Evolutionary conservation across 805 yeast species (phyloP).

Genomic region (Komagataella kurtzmanii): DNA sequence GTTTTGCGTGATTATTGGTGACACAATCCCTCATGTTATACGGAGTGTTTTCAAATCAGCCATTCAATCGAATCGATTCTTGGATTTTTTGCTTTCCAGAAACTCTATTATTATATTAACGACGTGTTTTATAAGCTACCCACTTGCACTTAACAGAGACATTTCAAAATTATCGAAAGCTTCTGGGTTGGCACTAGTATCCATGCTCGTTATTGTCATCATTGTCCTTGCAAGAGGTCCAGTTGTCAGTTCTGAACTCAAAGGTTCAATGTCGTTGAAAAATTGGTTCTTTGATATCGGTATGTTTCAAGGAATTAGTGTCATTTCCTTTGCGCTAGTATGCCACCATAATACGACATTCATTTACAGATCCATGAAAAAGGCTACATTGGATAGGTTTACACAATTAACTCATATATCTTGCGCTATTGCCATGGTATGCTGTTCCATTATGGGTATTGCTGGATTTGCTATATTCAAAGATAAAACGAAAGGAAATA

Average conservation of each 20-base stretch:
- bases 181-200: constrained; percentile 70
- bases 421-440: constrained; percentile 67
- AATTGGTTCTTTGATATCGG: constrained; percentile 45
- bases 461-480: constrained; percentile 71
- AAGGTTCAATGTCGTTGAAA: constrained; percentile 29
- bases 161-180: constrained; percentile 82
- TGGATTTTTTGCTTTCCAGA: constrained; percentile 47
- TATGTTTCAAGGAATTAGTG: constrained; percentile 84
- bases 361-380: constrained; percentile 71
- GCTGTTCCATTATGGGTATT: constrained; percentile 66
- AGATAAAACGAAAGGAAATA: constrained; percentile 71
- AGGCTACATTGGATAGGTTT: constrained; percentile 67
- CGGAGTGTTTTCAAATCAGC: constrained; percentile 44
- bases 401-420: constrained; percentile 71
- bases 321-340: constrained; percentile 87
- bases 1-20: constrained; percentile 89
- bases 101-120: constrained; percentile 59
- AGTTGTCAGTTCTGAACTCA: constrained; percentile 27
- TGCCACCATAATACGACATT: constrained; percentile 92
- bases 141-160: constrained; percentile 67
- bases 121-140: constrained; percentile 65
- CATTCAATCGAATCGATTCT: constrained; percentile 19
- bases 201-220: constrained; percentile 69
- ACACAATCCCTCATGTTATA: constrained; percentile 84
- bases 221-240: constrained; percentile 73